Conservation (phyloP, 2,329 filamentous ascomycete genomes). For the Fusarium lateritium region DNA sequence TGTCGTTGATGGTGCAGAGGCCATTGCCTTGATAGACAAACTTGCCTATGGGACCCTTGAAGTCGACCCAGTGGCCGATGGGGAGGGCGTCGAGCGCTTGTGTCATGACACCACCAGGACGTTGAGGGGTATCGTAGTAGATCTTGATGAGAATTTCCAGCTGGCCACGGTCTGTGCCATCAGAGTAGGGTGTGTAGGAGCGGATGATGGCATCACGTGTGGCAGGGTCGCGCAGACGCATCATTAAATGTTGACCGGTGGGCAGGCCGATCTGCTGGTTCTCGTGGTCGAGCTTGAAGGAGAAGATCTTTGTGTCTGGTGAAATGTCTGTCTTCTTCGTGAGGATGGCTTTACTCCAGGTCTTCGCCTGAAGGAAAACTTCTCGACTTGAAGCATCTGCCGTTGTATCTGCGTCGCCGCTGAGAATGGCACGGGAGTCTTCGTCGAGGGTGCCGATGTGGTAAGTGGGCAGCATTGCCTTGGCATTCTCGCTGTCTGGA, state of each 20-base stretch:
- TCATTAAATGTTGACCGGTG: constrained; percentile 88
- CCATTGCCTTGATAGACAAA: constrained; percentile 84
- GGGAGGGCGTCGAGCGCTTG: constrained; percentile 81
- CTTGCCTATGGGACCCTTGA: constrained; percentile 90
- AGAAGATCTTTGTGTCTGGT: constrained; percentile 85
- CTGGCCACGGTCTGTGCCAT: constrained; percentile 70
- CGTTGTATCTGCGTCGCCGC: constrained; percentile 54
- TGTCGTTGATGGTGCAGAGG: constrained; percentile 71
- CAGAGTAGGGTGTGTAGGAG: constrained; percentile 88
- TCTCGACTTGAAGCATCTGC: constrained; percentile 62
- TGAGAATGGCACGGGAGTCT: constrained; percentile 67
- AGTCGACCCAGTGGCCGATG: constrained; percentile 80
- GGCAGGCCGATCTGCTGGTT: constrained; percentile 82
- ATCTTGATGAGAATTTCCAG: constrained; percentile 87
- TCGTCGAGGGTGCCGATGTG: constrained; percentile 85
- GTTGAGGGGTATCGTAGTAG: constrained; percentile 74
- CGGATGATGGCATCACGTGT: constrained; percentile 83
- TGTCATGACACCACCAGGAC: constrained; percentile 84
- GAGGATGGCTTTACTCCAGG: constrained; percentile 82
- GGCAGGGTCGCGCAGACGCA: constrained; percentile 81
- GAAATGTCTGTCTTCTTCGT: constrained; percentile 79
- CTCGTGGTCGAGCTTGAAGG: constrained; percentile 81
- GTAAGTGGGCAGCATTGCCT: constrained; percentile 88
- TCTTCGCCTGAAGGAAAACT: constrained; percentile 78
- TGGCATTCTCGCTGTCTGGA: constrained; percentile 90